Evolutionary conservation across 345 rosid genomes (phyloP).

Genomic region (Cochlearia excelsa): DNA sequence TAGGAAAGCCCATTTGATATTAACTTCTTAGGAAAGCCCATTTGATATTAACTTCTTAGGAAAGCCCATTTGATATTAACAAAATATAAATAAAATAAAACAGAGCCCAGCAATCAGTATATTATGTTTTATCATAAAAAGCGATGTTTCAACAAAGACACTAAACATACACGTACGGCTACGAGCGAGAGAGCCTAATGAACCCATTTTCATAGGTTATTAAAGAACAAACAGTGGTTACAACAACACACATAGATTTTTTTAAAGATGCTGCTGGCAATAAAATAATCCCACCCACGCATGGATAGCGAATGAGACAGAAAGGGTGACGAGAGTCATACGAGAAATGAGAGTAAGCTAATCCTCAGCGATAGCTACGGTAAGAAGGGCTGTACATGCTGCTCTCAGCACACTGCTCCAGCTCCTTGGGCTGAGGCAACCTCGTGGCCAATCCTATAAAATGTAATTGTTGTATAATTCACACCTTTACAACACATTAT

Average conservation of each 20-base stretch:
- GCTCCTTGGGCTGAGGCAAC: constrained; percentile 78
- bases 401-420: constrained; percentile 79
- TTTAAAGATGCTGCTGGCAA: background rate
- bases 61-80: too few species aligned
- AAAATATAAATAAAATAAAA: too few species aligned
- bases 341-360: constrained; percentile 4
- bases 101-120: too few species aligned
- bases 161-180: too few species aligned
- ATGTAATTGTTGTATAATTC: constrained; percentile 17
- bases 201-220: constrained; percentile 11
- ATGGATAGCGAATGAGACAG: constrained; percentile 19
- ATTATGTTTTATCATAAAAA: too few species aligned
- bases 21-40: too few species aligned
- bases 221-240: constrained; percentile 14
- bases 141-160: too few species aligned
- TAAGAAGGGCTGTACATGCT: constrained; percentile 92
- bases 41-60: too few species aligned
- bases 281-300: background rate
- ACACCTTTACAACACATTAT: background rate
- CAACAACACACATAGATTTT: constrained; percentile 1
- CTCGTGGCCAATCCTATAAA: constrained; percentile 71
- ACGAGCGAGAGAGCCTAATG: background rate
- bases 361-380: constrained; percentile 56
- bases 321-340: constrained; percentile 6
- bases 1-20: too few species aligned